Evolutionary conservation across 179 eudicot species (phyloP).

Genomic region (Drosera spatulata): DNA sequence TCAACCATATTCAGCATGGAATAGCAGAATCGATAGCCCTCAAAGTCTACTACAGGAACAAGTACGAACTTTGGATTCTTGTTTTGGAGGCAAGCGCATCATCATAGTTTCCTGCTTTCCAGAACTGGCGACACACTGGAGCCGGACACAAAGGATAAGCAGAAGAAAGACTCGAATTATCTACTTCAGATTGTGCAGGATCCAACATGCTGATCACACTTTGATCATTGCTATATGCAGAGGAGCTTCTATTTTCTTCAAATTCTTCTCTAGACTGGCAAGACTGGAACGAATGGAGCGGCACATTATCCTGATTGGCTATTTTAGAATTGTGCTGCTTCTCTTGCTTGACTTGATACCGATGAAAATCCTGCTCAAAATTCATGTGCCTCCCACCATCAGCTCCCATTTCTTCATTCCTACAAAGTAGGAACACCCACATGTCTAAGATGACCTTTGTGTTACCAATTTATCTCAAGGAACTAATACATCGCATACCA

Average conservation of each 20-base stretch:
- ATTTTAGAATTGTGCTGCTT: constrained; percentile 11
- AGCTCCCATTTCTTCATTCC: constrained; percentile 24
- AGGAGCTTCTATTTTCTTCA: constrained; percentile 23
- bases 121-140: constrained; percentile 79
- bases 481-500: no score
- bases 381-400: constrained; percentile 21
- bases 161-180: constrained; percentile 35
- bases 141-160: constrained; percentile 47
- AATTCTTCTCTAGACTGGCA: constrained; percentile 15
- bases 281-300: constrained; percentile 6
- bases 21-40: constrained; percentile 11
- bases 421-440: constrained; percentile 7
- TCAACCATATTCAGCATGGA: neutral
- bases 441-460: no score
- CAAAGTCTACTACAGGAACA: no score
- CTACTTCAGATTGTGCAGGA: constrained; percentile 28
- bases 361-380: constrained; percentile 21
- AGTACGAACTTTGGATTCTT: constrained; percentile 37
- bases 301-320: constrained; percentile 14
- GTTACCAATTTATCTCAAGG: no score
- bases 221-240: constrained; percentile 22
- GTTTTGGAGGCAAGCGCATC: constrained; percentile 37
- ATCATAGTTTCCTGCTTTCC: constrained; percentile 78
- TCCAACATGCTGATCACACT: constrained; percentile 35
- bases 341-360: constrained; percentile 14